These are phyloP conservation scores for Oldenlandia corymbosa DNA, from an alignment of 257 asterid species.

Conservation along the genomic window DNA sequence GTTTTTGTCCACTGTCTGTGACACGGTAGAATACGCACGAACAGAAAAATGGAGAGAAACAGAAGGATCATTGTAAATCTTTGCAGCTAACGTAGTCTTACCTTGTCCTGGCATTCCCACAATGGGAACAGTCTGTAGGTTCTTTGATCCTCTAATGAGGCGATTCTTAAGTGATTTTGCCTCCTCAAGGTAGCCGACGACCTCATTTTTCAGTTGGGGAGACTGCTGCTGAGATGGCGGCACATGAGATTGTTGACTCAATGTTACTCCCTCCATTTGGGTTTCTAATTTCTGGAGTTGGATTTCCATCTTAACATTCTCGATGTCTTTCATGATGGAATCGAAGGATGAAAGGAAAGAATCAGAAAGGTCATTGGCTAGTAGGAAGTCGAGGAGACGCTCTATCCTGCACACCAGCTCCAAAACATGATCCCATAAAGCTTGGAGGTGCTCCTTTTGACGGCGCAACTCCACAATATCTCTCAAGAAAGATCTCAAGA, in stretches of 20 bases:
- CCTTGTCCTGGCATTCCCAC: too few species aligned
- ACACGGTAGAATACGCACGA: background rate
- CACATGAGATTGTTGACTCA: background rate
- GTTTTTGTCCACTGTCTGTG: background rate
- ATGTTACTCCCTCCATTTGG: background rate
- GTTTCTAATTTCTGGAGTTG: background rate
- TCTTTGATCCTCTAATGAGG: background rate
- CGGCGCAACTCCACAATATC: background rate
- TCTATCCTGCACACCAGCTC: background rate
- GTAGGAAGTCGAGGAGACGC: background rate
- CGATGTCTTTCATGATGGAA: background rate
- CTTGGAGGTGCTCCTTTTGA: background rate
- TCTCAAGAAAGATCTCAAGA: background rate
- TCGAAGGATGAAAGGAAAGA: background rate
- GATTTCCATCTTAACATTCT: background rate
- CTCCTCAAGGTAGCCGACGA: constrained; percentile 5
- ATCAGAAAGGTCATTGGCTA: background rate
- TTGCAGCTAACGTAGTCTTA: constrained; percentile 7
- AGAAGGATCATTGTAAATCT: background rate
- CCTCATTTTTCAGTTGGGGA: background rate
- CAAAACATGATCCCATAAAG: background rate
- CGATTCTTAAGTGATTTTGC: background rate
- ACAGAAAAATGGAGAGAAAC: background rate
- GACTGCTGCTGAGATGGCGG: background rate
- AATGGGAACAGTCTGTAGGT: background rate